These are phyloP conservation scores for Cryptococcus amylolentus DNA, from an alignment of 1,284 basidiomycete species.

Conservation along the genomic window DNA sequence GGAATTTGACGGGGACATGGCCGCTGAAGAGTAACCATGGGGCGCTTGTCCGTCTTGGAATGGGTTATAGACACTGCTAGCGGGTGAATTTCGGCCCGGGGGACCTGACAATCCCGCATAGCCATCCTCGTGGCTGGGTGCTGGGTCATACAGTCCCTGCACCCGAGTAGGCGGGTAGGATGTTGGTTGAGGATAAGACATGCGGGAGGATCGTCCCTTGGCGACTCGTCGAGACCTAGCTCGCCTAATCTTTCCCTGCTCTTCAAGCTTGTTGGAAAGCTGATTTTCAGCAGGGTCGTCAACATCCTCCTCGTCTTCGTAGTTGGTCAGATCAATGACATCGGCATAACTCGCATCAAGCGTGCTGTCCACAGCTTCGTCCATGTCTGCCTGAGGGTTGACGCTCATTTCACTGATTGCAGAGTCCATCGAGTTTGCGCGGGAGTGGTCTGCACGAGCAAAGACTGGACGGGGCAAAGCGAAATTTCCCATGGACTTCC, in stretches of 20 bases:
- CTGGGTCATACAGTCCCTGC: background rate
- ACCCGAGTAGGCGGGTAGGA: conserved; percentile 7
- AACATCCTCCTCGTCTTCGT: conserved; percentile 72
- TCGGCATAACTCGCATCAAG: conserved; percentile 49
- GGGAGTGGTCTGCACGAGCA: conserved; percentile 23
- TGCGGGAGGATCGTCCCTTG: conserved; percentile 2
- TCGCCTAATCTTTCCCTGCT: conserved; percentile 66
- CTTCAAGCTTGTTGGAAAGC: conserved; percentile 61
- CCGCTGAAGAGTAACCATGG: background rate
- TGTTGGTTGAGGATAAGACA: conserved; percentile 4
- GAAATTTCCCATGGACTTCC: conserved; percentile 40
- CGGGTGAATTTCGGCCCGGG: background rate
- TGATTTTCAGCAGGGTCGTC: conserved; percentile 65
- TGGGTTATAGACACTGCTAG: background rate
- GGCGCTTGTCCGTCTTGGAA: background rate
- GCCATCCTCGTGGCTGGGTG: background rate
- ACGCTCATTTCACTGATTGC: conserved; percentile 15
- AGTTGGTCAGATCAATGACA: conserved; percentile 70
- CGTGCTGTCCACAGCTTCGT: conserved; percentile 17
- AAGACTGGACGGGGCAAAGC: conserved; percentile 54
- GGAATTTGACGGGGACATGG: background rate
- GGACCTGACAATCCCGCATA: background rate
- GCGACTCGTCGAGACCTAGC: conserved; percentile 54
- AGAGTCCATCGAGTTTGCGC: conserved; percentile 17
- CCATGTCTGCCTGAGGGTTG: conserved; percentile 10